Evolutionary conservation across 129 eudicot species (phyloP), one percentile per base, ranked within the genome.

Genomic region (Saposhnikovia divaricata): DNA sequence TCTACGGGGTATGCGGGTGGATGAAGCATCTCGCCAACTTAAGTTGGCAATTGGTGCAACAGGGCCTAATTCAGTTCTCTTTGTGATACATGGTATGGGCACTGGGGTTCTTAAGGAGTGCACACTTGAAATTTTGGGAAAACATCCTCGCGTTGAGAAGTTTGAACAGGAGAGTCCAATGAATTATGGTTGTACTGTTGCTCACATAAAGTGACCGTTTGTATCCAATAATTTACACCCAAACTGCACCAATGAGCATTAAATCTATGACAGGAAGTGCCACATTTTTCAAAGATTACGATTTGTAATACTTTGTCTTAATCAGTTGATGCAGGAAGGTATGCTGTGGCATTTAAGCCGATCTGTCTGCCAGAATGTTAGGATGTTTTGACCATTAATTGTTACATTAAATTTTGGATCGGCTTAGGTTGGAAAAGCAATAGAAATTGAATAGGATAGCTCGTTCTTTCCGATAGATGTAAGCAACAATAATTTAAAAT

Each of bases 121-220:
- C 37, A 87, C 89, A 23, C 82, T 83, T 48, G 80, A 89, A 82
- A 77, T 91, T 81, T 75, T 91, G 77, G 90, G 72, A 81, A 87
- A 85, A 15, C 93, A 94, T 82, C 93, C 93, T 0, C 93, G 97
- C 9, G 86, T 94, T 82, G 83, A 80, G 59, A 91, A 90, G 87
- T 93, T 91, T 90, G 97, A 93, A 81, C 97, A 91, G 84, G 98
- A 94, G 70, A 87, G 93, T 88, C 88, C 93, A 6, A 87, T 83
- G 85, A 94, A 94, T 77, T 91, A 88, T 78, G 98, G 98, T n/a
- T 91, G 98, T 84, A 94, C 97, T 81, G 87, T 90, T 84, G 98
- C 97, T 78, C 86, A 87, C 83, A 82, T 94, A 71, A 90, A 91
- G 82, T 91, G 85, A 93, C 40, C 15, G 38, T 74, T 74, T 3